Evolutionary conservation across 148 eudicot species (phyloP), one percentile per base, ranked within the genome.

Genomic region (Oxyria digyna): DNA sequence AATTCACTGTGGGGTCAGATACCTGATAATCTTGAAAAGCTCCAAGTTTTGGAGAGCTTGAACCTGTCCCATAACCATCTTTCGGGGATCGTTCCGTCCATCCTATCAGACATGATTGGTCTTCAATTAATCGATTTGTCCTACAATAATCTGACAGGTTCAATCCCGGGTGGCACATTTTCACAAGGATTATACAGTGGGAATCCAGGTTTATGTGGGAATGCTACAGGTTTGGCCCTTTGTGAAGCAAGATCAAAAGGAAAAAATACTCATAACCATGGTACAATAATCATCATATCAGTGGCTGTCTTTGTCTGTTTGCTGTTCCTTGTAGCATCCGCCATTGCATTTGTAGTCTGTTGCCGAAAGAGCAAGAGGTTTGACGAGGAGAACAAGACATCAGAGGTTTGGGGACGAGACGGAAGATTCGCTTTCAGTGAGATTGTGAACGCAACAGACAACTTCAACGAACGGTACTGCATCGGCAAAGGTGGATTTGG

Each of bases 61-160:
- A 54, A 79, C 69, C 79, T 85, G 37, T 85, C 89, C 14, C 81
- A 72, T 43, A 85, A 85, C 59, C 62, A 83, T 67, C 80, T 85
- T 23, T 73, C 81, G 0, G 89, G 89, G 10, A 20, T 27, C 41
- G 70, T 85, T 55, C 89, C 89, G 40, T 40, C 72, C 3, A 70
- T 73, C 45, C 75, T 85, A 35, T 74, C 73, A 29, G 70, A 69
- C 52, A 71, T 80, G 55, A 27, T 42, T 40, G 73, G 84, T 67
- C 69, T 82, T 65, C 41, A 17, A 1, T 6, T 9, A 12, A n/a
- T 85, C 9, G 80, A 85, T 54, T 40, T 86, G 14, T 86, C 87
- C 23, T 78, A 76, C 74, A 86, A 86, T 64, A 62, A 78, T 18
- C 75, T 86, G 42, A 80, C 82, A 18, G 91, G 87, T 42, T 78